Evolutionary conservation across 331 rosid species (phyloP).

Genomic region (Cydonia oblonga): DNA sequence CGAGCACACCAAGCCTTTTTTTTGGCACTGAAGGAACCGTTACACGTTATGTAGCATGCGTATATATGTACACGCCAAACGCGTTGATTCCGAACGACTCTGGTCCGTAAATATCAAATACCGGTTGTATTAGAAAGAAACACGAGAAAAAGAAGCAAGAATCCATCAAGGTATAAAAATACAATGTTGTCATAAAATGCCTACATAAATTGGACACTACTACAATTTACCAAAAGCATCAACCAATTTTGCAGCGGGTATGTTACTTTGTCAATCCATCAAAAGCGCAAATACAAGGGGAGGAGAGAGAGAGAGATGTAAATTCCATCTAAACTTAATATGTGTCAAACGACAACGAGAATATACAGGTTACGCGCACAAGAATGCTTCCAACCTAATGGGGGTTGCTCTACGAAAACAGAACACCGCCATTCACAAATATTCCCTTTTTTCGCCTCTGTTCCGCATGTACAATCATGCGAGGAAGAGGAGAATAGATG

Average conservation of each 20-base stretch:
- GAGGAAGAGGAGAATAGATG: slow-evolving; percentile 12
- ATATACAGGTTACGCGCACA: slow-evolving; percentile 30
- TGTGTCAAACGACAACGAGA: slow-evolving; percentile 13
- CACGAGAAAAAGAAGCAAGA: too few species aligned
- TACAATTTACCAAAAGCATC: not conserved
- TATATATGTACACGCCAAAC: too few species aligned
- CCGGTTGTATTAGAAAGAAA: too few species aligned
- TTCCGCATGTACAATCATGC: not conserved
- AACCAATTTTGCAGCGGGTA: not conserved
- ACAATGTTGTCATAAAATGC: too few species aligned
- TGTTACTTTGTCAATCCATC: not conserved
- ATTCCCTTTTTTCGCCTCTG: not conserved
- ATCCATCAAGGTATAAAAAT: too few species aligned
- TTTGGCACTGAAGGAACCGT: too few species aligned
- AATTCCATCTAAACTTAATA: not conserved
- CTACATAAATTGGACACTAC: too few species aligned
- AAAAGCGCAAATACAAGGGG: not conserved
- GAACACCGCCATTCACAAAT: slow-evolving; percentile 26
- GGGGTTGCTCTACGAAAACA: slow-evolving; percentile 25
- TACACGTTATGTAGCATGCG: too few species aligned
- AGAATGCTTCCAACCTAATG: slow-evolving; percentile 16
- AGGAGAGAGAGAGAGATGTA: not conserved
- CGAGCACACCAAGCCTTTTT: too few species aligned
- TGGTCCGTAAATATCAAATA: too few species aligned
- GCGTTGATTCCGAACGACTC: too few species aligned